phyloP scores from a whole-genome alignment of 305 asterid genomes.

The Plantago lanceolata region DNA sequence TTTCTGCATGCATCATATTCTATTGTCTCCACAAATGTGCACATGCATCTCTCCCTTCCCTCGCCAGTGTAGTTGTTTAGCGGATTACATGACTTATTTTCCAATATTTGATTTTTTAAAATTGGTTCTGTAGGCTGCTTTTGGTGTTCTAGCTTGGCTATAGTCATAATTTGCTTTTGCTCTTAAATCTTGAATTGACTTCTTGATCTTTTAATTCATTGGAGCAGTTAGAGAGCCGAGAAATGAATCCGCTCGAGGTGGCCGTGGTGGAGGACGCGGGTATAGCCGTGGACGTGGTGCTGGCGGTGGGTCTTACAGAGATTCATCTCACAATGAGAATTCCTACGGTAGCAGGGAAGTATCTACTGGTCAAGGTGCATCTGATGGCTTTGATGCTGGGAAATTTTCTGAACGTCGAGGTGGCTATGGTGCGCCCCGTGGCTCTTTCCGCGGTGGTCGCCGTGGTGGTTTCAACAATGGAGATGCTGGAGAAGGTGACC shows the following conservation, averaged over 20 bases:
- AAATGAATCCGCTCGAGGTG: slow-evolving; percentile 51
- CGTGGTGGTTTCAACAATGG: slow-evolving; percentile 60
- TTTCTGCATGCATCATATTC: no score
- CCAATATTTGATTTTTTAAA: no score
- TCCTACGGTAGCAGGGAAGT: slow-evolving; percentile 45
- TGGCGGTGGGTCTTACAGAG: slow-evolving; percentile 52
- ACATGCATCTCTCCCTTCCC: no score
- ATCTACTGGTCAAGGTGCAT: slow-evolving; percentile 44
- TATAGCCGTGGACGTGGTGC: slow-evolving; percentile 50
- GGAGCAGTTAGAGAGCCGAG: slow-evolving; percentile 57
- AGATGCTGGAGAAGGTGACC: slow-evolving; percentile 47
- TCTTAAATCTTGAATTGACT: neutral
- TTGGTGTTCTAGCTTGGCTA: no score
- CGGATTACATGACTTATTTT: no score
- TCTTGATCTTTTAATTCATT: slow-evolving; percentile 1
- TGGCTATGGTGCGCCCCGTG: slow-evolving; percentile 53
- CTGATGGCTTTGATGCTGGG: slow-evolving; percentile 37
- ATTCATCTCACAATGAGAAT: slow-evolving; percentile 34
- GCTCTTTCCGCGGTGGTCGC: slow-evolving; percentile 54
- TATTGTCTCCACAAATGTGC: no score
- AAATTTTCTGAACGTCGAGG: slow-evolving; percentile 35
- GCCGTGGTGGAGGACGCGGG: slow-evolving; percentile 41
- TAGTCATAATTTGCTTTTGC: neutral
- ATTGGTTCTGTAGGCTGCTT: no score
- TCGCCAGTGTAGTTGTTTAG: no score